phyloP scores from a whole-genome alignment of 495 filamentous ascomycete species.

The Durotheca rogersii region DNA sequence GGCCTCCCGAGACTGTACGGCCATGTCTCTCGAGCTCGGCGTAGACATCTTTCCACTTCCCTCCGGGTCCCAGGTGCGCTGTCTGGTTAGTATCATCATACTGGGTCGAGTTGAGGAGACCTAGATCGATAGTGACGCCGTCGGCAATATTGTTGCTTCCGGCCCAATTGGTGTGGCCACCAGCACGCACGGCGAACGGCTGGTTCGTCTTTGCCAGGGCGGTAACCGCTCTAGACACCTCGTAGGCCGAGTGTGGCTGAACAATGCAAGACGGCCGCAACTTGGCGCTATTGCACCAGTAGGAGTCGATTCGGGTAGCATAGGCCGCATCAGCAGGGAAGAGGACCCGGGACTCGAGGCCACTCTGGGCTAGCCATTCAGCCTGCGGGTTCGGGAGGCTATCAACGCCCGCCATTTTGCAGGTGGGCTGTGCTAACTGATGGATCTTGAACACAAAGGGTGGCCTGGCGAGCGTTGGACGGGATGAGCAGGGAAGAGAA shows the following conservation, averaged over 20 bases:
- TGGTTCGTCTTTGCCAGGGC: background rate
- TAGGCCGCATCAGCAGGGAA: too few species aligned
- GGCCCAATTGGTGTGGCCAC: background rate
- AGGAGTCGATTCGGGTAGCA: conserved; percentile 17
- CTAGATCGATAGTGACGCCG: conserved; percentile 53
- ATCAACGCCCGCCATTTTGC: too few species aligned
- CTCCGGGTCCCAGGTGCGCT: conserved; percentile 36
- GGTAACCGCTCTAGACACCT: conserved; percentile 1
- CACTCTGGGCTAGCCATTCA: too few species aligned
- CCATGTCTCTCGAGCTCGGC: conserved; percentile 39
- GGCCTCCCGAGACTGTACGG: conserved; percentile 48
- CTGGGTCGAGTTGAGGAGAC: conserved; percentile 36
- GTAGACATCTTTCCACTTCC: conserved; percentile 53
- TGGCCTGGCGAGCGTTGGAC: too few species aligned
- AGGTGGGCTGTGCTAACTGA: too few species aligned
- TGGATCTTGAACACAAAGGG: too few species aligned
- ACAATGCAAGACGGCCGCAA: conserved; percentile 34
- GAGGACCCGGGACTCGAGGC: too few species aligned
- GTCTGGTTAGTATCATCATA: conserved; percentile 18
- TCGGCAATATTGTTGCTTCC: background rate
- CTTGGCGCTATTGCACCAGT: conserved; percentile 48
- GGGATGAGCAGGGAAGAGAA: too few species aligned
- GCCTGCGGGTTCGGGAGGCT: too few species aligned
- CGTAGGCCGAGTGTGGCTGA: conserved; percentile 16
- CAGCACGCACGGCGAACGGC: conserved; percentile 1